Evolutionary conservation across 2,329 filamentous ascomycete genomes (phyloP).

Genomic region (Colletotrichum scovillei): DNA sequence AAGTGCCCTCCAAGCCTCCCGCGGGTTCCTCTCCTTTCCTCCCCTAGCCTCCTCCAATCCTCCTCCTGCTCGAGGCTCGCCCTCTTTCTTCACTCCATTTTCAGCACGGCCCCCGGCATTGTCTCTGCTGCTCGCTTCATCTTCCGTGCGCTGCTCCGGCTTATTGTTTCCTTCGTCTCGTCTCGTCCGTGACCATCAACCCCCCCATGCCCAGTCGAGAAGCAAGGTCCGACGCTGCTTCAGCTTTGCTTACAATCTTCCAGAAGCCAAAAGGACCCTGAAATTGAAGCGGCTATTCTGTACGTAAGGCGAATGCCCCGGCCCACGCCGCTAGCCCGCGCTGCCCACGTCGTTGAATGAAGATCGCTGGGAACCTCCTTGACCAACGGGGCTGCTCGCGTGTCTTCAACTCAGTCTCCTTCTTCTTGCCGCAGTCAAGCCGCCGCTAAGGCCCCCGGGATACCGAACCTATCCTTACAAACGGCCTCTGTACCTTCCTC

Average conservation of each 20-base stretch:
- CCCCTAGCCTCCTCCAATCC: background rate
- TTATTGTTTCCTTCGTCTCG: constrained; percentile 5
- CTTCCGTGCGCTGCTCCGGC: background rate
- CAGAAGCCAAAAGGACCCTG: constrained; percentile 23
- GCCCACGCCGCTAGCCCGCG: constrained; percentile 11
- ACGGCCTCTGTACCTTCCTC: constrained; percentile 12
- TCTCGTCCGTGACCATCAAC: background rate
- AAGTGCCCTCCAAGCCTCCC: constrained; percentile 8
- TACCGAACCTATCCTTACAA: background rate
- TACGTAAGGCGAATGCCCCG: constrained; percentile 18
- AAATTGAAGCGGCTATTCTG: constrained; percentile 22
- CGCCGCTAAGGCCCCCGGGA: constrained; percentile 14
- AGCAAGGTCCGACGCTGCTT: constrained; percentile 22
- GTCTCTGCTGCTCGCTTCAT: constrained; percentile 12
- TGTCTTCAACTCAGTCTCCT: background rate
- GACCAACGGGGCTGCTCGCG: constrained; percentile 25
- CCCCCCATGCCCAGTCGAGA: background rate
- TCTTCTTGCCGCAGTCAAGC: constrained; percentile 17
- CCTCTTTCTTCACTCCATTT: background rate
- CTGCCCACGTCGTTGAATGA: constrained; percentile 9
- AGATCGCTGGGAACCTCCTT: constrained; percentile 28
- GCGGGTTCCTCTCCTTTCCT: background rate
- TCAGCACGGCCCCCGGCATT: background rate
- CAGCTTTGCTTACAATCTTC: background rate
- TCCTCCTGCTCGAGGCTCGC: background rate